Base-by-base conservation (phyloP, 371 early-diverging fungal genomes). In the Mortierella sp. region DNA sequence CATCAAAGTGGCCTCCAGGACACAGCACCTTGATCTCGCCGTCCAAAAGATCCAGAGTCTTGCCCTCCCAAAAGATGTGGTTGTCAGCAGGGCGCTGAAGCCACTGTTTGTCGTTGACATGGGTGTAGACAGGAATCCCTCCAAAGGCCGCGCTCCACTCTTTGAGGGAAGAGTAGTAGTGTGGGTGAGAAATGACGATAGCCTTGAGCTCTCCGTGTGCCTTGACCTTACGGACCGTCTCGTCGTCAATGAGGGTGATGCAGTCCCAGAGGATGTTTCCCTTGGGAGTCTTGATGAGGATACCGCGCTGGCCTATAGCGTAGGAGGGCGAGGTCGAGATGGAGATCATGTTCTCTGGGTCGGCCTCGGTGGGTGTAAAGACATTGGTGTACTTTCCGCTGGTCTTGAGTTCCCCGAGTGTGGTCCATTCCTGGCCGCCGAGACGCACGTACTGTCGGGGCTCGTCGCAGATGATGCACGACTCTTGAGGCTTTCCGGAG, bases 221-320 rank as follows among this genome's bases (percentile, higher is more conserved):
- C 54, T 87, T 77, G 75, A 87, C 31, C 34, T 63, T 74, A 10
- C 68, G 60, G 44, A 87, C 60, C 8, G 87, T 80, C 24, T 73
- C 87, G 8, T 77, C 72, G 55, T 87, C 87, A 50, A 87, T 74
- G 45, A 80, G 76, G 50, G 84, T 80, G 70, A 83, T 79, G 24
- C 83, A 87, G 21, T 87, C 87, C 83, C 82, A 87, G 57, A 87
- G 79, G 54, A 87, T 42, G 50, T 79, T 80, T 8, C 87, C 83
- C 31, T 80, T 68, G 24, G 83, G 77, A 4, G 83, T 83, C 9
- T 68, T 50, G 73, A 83, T 47, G 14, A 86, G 76, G n/a, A 79
- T 77, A 28, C 68, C 83, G 24, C 83, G 82, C 50, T 86, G 87
- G n/a, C 86, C 86, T 68, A 86, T 86, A 10, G 80, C 86, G 68